These are phyloP conservation scores for Phytophthora sp. DNA, from an alignment of 352 stramenopile genomes.

Conservation along the genomic window DNA sequence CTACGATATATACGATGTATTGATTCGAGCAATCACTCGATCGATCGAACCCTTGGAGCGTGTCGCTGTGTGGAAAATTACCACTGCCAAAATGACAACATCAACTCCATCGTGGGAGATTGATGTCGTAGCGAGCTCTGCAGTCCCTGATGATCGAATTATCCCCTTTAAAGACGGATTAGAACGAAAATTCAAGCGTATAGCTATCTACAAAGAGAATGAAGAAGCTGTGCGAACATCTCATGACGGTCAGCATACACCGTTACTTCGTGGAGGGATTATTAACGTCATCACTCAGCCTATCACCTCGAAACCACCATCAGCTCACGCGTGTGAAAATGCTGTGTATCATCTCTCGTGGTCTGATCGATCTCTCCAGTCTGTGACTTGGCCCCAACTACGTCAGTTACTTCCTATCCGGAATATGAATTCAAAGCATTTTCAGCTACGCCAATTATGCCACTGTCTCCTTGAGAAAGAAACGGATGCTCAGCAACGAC, in stretches of 20 bases:
- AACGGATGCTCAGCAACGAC: background rate
- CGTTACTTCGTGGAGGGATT: constrained; percentile 28
- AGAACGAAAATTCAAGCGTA: constrained; percentile 66
- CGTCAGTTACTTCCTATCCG: constrained; percentile 63
- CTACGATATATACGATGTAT: constrained; percentile 62
- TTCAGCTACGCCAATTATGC: constrained; percentile 50
- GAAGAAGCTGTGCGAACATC: constrained; percentile 15
- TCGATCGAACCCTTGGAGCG: constrained; percentile 50
- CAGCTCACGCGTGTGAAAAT: constrained; percentile 30
- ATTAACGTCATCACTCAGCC: constrained; percentile 6
- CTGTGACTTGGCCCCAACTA: constrained; percentile 53
- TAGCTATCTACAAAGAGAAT: constrained; percentile 63
- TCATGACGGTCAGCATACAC: background rate
- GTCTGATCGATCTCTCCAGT: constrained; percentile 54
- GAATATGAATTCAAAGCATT: constrained; percentile 74
- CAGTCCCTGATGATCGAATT: constrained; percentile 64
- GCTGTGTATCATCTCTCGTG: constrained; percentile 64
- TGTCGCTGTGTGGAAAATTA: constrained; percentile 66
- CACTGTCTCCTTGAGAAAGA: constrained; percentile 14
- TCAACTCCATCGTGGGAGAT: constrained; percentile 30
- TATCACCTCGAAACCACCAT: background rate
- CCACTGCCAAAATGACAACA: background rate
- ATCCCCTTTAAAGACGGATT: constrained; percentile 63
- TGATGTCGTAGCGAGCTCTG: constrained; percentile 56
- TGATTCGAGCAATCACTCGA: constrained; percentile 51